Conservation (phyloP, 176 grass and related monocot species). For the Microstegium vimineum region DNA sequence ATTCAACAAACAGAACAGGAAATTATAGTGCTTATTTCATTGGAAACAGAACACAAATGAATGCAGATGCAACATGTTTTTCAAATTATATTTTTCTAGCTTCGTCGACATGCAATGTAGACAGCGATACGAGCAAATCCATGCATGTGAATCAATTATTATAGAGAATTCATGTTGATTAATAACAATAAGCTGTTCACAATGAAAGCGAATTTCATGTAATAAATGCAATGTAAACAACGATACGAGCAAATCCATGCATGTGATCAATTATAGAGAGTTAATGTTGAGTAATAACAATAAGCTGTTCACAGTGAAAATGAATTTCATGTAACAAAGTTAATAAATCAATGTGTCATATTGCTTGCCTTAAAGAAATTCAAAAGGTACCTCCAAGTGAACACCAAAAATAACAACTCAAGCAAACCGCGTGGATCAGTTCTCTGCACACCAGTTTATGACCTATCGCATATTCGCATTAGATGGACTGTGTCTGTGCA, state of each 20-base stretch:
- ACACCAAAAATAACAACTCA: not conserved
- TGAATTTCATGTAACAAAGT: not conserved
- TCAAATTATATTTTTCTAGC: not conserved
- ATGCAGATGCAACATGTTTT: not conserved
- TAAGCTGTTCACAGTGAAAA: not conserved
- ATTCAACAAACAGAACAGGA: not conserved
- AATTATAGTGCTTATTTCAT: not conserved
- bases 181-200: not conserved
- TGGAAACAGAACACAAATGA: not conserved
- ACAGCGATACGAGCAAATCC: not conserved
- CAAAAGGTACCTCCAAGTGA: not conserved
- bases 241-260: not conserved
- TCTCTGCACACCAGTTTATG: not conserved
- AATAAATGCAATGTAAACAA: not conserved
- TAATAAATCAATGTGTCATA: not conserved
- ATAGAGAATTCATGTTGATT: not conserved
- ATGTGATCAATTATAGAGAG: not conserved
- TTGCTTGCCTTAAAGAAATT: conserved; percentile 15
- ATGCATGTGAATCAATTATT: conserved; percentile 6
- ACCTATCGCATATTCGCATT: not conserved
- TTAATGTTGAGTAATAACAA: not conserved
- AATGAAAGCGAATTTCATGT: not conserved
- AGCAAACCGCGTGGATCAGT: not conserved
- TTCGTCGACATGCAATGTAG: not conserved
- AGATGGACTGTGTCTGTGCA: not conserved